phyloP scores from a whole-genome alignment of 495 filamentous ascomycete species.

The Terfezia boudieri region DNA sequence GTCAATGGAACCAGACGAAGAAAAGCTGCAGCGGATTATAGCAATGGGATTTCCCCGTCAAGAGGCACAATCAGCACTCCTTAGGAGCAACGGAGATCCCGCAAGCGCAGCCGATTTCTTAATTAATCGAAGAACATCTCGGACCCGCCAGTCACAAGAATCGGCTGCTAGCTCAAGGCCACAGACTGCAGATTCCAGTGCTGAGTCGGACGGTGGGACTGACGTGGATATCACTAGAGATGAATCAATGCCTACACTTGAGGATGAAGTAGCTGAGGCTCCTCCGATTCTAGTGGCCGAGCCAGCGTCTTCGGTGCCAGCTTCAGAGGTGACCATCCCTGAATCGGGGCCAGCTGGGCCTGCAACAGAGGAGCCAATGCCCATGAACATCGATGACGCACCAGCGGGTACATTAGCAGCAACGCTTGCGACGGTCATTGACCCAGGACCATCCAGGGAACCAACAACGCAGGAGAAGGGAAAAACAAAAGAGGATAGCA shows the following conservation, averaged over 20 bases:
- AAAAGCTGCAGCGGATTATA: conserved; percentile 12
- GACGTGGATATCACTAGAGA: conserved; percentile 12
- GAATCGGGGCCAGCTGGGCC: not conserved
- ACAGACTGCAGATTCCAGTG: conserved; percentile 11
- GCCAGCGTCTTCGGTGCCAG: not conserved
- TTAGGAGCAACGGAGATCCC: conserved; percentile 13
- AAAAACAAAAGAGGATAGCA: conserved; percentile 14
- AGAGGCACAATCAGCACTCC: conserved; percentile 9
- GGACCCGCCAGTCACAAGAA: conserved; percentile 11
- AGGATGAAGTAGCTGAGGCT: conserved; percentile 2
- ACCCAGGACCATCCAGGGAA: not conserved
- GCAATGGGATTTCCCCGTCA: conserved; percentile 17
- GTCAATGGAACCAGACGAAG: conserved; percentile 16
- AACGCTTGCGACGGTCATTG: not conserved
- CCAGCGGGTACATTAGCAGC: not conserved
- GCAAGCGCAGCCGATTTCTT: conserved; percentile 11
- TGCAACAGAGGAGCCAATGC: conserved; percentile 14
- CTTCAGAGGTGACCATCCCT: not conserved
- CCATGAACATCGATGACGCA: conserved; percentile 24
- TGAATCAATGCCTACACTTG: conserved; percentile 5
- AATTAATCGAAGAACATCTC: conserved; percentile 7
- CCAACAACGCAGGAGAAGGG: conserved; percentile 8
- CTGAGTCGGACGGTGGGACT: conserved; percentile 16
- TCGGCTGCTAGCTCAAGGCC: conserved; percentile 13
- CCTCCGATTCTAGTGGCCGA: conserved; percentile 17